A percentile compares a stretch with the other conserved stretches of the same genome.
Evolutionary conservation across 495 filamentous ascomycete genomes (phyloP).

Genomic region (Talaromyces thailandensis): DNA sequence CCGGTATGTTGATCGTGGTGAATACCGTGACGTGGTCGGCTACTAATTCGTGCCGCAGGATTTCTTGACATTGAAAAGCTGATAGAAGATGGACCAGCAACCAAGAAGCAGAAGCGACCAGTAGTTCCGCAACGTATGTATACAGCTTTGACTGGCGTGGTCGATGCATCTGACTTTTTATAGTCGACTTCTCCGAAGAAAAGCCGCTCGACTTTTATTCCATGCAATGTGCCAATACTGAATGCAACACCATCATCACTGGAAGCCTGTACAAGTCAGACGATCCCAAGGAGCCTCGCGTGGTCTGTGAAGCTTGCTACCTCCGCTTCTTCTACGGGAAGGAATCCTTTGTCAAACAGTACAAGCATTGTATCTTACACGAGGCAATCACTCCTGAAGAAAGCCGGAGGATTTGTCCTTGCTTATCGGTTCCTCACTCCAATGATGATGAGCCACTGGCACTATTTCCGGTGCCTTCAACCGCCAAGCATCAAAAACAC

Average conservation of each 20-base stretch:
- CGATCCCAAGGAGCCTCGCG: neutral
- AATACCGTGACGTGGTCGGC: neutral
- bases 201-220: neutral
- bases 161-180: neutral
- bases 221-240: neutral
- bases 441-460: slow-evolving; percentile 9
- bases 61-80: slow-evolving; percentile 31
- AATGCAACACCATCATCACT: neutral
- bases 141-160: neutral
- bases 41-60: slow-evolving; percentile 7
- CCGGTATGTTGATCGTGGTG: slow-evolving; percentile 8
- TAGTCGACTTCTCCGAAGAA: neutral
- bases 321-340: neutral
- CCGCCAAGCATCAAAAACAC: neutral
- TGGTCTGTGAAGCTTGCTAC: slow-evolving; percentile 1
- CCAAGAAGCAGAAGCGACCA: slow-evolving; percentile 13
- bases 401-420: slow-evolving; percentile 18
- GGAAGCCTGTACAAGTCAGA: neutral
- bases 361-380: slow-evolving; percentile 20
- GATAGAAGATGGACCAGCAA: slow-evolving; percentile 22
- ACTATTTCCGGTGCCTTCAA: slow-evolving; percentile 14
- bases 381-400: slow-evolving; percentile 12
- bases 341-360: slow-evolving; percentile 3
- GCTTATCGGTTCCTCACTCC: slow-evolving; percentile 10
- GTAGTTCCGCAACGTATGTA: slow-evolving; percentile 16